Evolutionary conservation across 192 early-diverging fungal species (phyloP), one percentile per base, ranked within the genome.

Genomic region (Umbelopsis ramanniana): DNA sequence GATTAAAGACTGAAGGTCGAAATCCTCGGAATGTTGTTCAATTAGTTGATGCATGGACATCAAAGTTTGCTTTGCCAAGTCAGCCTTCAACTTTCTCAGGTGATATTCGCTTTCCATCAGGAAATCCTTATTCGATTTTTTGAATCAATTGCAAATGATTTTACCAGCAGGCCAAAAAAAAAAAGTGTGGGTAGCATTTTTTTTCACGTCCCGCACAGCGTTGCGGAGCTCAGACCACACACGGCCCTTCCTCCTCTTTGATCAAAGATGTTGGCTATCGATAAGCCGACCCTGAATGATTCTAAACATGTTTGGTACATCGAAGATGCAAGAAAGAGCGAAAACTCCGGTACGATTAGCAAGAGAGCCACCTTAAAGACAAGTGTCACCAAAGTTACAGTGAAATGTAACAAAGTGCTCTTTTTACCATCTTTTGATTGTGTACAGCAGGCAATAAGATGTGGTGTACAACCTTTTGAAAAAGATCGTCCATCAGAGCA

Each of bases 81-180:
- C 75, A 4, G 75, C 72, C 47, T 76, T 76, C 46, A 76, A 35
- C 57, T 63, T 63, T 63, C 57, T 63, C 57, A 63, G 26, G 26
- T 63, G 57, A 63, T 63, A 63, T 63, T 63, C 57, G 26, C 57
- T 63, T 63, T 63, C 29, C 57, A 63, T 63, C 15, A 37, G 57
- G 29, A 63, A 63, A 33, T 35, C 33, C 33, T 35, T 17, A 35
- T 63, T 29, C 57, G 26, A 37, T 37, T 29, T 9, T 37, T 63
- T 19, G 57, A 63, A 63, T 63, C 24, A 29, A 37, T 35, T 63
- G 33, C 33, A 63, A 63, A 37, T 17, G 57, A 29, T 35, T 37
- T n/a, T 17, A 37, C 5, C 53, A 43, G 23, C 53, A 54, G 26
- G 22, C 24, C 15, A 63, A 35, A 29, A 63, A 63, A 63, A 55